phyloP scores from a whole-genome alignment of 1,284 basidiomycete species.

The Exobasidium rhododendri region DNA sequence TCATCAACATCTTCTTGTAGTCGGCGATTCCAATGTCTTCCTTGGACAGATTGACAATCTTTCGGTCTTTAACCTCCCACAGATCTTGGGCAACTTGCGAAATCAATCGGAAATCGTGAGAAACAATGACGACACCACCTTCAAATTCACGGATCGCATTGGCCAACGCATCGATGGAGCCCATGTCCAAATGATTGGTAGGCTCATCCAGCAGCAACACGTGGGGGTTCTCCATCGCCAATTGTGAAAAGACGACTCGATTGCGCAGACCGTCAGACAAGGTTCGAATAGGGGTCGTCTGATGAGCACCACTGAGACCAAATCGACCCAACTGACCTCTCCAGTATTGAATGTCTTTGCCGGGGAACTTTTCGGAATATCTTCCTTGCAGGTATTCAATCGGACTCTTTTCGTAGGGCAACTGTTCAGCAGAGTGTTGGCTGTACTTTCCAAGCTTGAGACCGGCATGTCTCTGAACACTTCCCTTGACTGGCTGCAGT shows the following conservation, averaged over 20 bases:
- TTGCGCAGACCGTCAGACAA: constrained; percentile 90
- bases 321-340: constrained; percentile 90
- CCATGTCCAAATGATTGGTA: constrained; percentile 87
- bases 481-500: constrained; percentile 78
- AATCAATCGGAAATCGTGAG: constrained; percentile 50
- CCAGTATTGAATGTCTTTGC: constrained; percentile 92
- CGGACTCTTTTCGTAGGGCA: constrained; percentile 87
- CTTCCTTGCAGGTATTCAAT: constrained; percentile 85
- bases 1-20: constrained; percentile 53
- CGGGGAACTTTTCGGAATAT: constrained; percentile 82
- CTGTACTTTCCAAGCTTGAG: constrained; percentile 90
- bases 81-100: constrained; percentile 69
- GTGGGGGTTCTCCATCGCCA: constrained; percentile 60
- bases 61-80: constrained; percentile 95
- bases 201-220: constrained; percentile 61
- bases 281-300: constrained; percentile 87
- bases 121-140: constrained; percentile 74
- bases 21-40: constrained; percentile 61
- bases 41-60: constrained; percentile 87
- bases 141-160: constrained; percentile 92
- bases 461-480: constrained; percentile 78
- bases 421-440: constrained; percentile 96
- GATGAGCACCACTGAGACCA: constrained; percentile 89
- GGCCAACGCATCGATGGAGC: constrained; percentile 91
- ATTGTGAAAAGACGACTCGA: constrained; percentile 85